Base-by-base conservation (phyloP, 2,329 filamentous ascomycete genomes). In the Dissoconium aciculare region DNA sequence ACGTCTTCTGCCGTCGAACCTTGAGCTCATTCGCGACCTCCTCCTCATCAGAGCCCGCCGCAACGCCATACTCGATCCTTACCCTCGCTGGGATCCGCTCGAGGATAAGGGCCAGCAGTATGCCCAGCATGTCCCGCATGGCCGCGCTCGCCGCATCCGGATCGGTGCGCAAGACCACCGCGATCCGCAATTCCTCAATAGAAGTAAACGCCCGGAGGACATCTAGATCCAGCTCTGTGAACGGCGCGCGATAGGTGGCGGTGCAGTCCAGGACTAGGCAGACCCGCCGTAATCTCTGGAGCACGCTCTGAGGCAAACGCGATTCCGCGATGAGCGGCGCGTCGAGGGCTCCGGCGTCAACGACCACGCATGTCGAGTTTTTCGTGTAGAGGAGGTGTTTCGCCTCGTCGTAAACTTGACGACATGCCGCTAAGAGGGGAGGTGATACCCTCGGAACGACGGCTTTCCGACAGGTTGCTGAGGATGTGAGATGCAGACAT, bases 371-470 rank as follows among this genome's bases (percentile, higher is more conserved):
- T 46, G 66, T 63, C 11, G 53, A 51, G 44, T 66, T 62, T 11
- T 46, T 43, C 3, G 50, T 49, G 40, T 63, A 65, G 10, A 66
- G 47, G 5, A 66, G 47, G 11, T 49, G 42, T 2, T 40, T 39
- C 0, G 56, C 56, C 50, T 64, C 60, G 15, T 42, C 12, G 43
- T 58, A 39, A 39, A 59, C 53, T 23, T 50, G 50, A 11, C 42
- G 49, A 41, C 54, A 59, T 6, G 57, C 56, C 4, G 40, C 35
- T 2, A 64, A 51, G 19, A 63, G 54, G n/a, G 46, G 39, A 3
- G 58, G 51, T 33, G 57, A 44, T n/a, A 66, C 43, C 37, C 12
- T 17, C 6, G 45, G 47, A 1, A 8, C 17, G 16, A 45, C 36
- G 12, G 42, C 31, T 17, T 35, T 30, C 17, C 39, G 42, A 25